Percentiles rank a stretch among this genome's conserved stretches.
Conservation (phyloP, 1,284 basidiomycete genomes). For the Cutaneotrichosporon dermatis region DNA sequence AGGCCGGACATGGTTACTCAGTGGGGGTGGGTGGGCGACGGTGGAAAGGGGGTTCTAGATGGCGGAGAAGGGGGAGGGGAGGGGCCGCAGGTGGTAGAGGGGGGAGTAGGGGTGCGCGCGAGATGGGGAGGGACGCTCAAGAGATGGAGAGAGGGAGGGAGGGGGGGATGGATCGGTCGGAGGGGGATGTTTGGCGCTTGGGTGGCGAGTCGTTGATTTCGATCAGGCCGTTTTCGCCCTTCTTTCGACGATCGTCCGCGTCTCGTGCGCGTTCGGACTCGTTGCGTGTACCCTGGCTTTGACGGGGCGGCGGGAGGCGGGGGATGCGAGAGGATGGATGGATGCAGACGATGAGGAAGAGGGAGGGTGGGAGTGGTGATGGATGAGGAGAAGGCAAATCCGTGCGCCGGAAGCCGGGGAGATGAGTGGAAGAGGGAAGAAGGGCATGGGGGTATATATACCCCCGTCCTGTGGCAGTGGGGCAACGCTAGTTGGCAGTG, state of each 20-base stretch:
- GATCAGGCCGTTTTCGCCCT: not conserved
- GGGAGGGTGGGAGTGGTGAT: not conserved
- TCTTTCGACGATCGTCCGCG: not conserved
- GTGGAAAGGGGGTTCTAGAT: not conserved
- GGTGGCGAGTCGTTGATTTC: not conserved
- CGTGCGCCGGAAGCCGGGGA: not conserved
- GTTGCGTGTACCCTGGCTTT: not conserved
- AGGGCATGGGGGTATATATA: constrained; percentile 5
- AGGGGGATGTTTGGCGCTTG: not conserved
- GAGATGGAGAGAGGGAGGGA: not conserved
- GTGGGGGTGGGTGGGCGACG: not conserved
- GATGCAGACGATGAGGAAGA: not conserved
- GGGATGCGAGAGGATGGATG: constrained; percentile 1
- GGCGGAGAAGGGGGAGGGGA: not conserved
- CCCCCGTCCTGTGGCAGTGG: constrained; percentile 3
- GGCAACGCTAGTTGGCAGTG: not conserved
- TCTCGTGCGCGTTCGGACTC: not conserved
- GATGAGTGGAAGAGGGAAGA: not conserved
- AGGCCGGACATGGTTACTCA: constrained; percentile 24
- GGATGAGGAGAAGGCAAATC: not conserved
- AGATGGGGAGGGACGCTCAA: not conserved
- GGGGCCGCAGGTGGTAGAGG: not conserved
- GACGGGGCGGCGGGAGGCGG: not conserved
- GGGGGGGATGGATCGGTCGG: not conserved
- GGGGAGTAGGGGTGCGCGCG: not conserved